Percentiles rank a stretch among this genome's conserved stretches.
Evolutionary conservation across 1,284 basidiomycete species (phyloP).

Genomic region (Phlebopus sp.): DNA sequence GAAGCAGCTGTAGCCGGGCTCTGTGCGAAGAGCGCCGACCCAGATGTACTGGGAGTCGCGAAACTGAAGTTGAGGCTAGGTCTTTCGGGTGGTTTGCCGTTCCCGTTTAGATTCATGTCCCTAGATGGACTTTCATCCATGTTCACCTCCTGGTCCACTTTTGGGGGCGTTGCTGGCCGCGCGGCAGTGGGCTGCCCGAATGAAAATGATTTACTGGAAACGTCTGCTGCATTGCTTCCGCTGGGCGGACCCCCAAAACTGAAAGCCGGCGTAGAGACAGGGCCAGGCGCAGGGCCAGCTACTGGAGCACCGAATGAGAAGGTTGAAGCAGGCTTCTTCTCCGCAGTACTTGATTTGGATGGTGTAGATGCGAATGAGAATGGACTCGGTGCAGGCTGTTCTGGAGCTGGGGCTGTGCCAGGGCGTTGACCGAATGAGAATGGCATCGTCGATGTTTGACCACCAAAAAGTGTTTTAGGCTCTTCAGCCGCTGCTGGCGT

Average conservation of each 20-base stretch:
- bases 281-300: slow-evolving; percentile 19
- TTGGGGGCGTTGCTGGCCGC: slow-evolving; percentile 55
- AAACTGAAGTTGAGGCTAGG: slow-evolving; percentile 49
- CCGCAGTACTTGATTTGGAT: slow-evolving; percentile 15
- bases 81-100: slow-evolving; percentile 30
- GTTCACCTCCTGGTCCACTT: slow-evolving; percentile 52
- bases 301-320: slow-evolving; percentile 33
- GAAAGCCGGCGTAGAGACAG: slow-evolving; percentile 30
- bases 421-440: slow-evolving; percentile 30
- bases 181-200: slow-evolving; percentile 26
- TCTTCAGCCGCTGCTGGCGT: slow-evolving; percentile 12
- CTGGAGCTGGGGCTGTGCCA: slow-evolving; percentile 17
- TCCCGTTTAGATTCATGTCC: slow-evolving; percentile 41
- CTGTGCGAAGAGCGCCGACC: slow-evolving; percentile 41
- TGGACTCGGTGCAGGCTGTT: slow-evolving; percentile 18
- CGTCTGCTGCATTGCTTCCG: slow-evolving; percentile 28
- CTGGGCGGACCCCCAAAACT: slow-evolving; percentile 27
- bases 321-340: slow-evolving; percentile 24
- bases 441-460: slow-evolving; percentile 18
- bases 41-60: slow-evolving; percentile 27
- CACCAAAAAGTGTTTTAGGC: slow-evolving; percentile 28
- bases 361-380: slow-evolving; percentile 30
- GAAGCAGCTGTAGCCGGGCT: slow-evolving; percentile 26
- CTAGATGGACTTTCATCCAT: slow-evolving; percentile 73
- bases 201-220: slow-evolving; percentile 30